phyloP scores from a whole-genome alignment of 1,139 yeast genomes.

The Arxiozyma bovina region DNA sequence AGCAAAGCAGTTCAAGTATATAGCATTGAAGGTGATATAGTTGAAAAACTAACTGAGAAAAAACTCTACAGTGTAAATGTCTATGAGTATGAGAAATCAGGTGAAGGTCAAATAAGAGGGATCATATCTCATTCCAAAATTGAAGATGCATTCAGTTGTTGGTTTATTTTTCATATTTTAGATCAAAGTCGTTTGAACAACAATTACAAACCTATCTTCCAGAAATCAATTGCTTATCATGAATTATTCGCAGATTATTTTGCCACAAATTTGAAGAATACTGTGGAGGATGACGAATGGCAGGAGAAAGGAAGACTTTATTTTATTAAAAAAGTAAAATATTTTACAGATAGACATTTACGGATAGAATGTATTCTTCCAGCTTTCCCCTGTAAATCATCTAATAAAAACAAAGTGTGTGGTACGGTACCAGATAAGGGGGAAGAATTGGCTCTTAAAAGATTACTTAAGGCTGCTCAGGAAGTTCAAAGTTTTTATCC shows the following conservation, averaged over 20 bases:
- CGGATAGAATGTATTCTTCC: slow-evolving; percentile 51
- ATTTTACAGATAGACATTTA: slow-evolving; percentile 41
- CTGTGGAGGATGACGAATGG: slow-evolving; percentile 44
- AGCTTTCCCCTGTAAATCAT: slow-evolving; percentile 58
- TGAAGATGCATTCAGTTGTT: slow-evolving; percentile 31
- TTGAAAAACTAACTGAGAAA: slow-evolving; percentile 17
- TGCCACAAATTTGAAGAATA: slow-evolving; percentile 40
- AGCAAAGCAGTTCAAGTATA: slow-evolving; percentile 18
- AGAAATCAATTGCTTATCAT: slow-evolving; percentile 17
- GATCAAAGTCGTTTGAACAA: slow-evolving; percentile 27
- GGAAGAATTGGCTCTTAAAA: slow-evolving; percentile 35
- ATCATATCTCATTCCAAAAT: slow-evolving; percentile 23
- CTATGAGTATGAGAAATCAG: slow-evolving; percentile 24
- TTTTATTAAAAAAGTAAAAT: slow-evolving; percentile 37
- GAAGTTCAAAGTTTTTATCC: slow-evolving; percentile 37
- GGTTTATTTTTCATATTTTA: slow-evolving; percentile 33
- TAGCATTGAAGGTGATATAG: slow-evolving; percentile 13
- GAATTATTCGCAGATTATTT: slow-evolving; percentile 33
- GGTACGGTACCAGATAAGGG: slow-evolving; percentile 44
- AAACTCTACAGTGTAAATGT: slow-evolving; percentile 22
- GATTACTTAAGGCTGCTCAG: slow-evolving; percentile 29
- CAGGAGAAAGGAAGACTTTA: slow-evolving; percentile 36
- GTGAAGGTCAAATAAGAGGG: slow-evolving; percentile 32
- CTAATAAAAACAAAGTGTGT: slow-evolving; percentile 46
- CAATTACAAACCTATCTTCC: slow-evolving; percentile 14